Base-by-base conservation (phyloP, 768 basidiomycete genomes). In the Serendipita sp. region DNA sequence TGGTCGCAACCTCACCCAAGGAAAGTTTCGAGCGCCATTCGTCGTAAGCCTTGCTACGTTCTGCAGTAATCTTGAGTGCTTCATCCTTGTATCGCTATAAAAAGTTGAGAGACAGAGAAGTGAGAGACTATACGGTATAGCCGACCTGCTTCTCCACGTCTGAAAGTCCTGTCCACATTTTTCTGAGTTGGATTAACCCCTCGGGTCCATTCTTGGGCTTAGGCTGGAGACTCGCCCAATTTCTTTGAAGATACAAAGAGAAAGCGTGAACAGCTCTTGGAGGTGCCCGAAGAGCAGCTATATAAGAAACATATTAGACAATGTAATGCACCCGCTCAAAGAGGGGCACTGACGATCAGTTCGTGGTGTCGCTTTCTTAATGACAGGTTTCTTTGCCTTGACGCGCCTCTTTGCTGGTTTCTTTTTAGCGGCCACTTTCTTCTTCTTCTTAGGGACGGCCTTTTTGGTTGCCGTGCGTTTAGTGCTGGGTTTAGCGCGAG, bases 141-240 rank as follows among this genome's bases (percentile, higher is more conserved):
- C 55, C 10, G 16, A 60, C 55, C 55, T 60, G n/a, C 55, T 60
- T 60, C 55, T 60, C 55, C 10, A 29, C 29, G 31, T 60, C 55
- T 60, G 55, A 27, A 4, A 60, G 18, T 10, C 29, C 27, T n/a
- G 27, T 37, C 55, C 55, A 60, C 55, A 23, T 60, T 31, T 4
- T 8, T 8, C 27, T 60, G n/a, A 60, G 4, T 31, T 60, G 55
- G 3, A 33, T 18, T 29, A 60, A 33, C 10, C 55, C 55, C 55
- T 23, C 55, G 8, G 55, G 18, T n/a, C 16, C 55, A 8, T 4
- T 5, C 29, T 31, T 36, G 33, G 55, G 55, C n/a, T 60, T 60
- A 29, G 55, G 55, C 55, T 31, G 36, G 10, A 60, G 55, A 60
- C 16, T 60, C 29, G 55, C 16, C 4, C 8, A 60, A 10, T 11